Evolutionary conservation across 768 basidiomycete species (phyloP), one percentile per base, ranked within the genome.

Genomic region (Kwoniella newhampshirensis): DNA sequence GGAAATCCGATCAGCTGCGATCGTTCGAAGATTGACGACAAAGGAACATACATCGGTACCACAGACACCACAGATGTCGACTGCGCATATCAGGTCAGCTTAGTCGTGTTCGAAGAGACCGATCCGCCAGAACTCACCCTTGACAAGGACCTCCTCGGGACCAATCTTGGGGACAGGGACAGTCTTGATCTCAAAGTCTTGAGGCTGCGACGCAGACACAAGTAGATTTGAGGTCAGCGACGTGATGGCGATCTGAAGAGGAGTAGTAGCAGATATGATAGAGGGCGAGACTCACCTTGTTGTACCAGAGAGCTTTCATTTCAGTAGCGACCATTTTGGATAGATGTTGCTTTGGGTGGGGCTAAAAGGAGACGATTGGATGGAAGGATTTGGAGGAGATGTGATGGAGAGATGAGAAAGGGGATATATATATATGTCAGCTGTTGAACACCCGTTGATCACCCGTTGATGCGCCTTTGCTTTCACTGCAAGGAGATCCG

Each of bases 301-400:
- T 81, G 78, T 88, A 89, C 79, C 82, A 88, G 64, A 88, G 77
- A 17, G 87, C 87, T 76, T 83, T 82, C 87, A 89, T 89, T 50
- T 68, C 63, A 44, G 41, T 27, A 43, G 51, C 55, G 26, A 64
- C 56, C 68, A 69, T 69, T 39, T 59, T 66, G 52, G 20, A 23
- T 41, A 40, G 21, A 39, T 30, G 41, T 51, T 28, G 39, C 25
- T 42, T 47, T 54, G 51, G 40, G 21, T 43, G 25, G 37, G 48
- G 36, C 37, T 7, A 30, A 3, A 41, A 28, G 7, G 3, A 20
- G 35, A 23, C 13, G 41, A 32, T n/a, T 18, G 30, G n/a, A 28
- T 12, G 26, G 36, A 25, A n/a, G 41, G 3, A 27, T 8, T n/a
- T 41, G 9, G 11, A 15, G 11, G 51, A 21, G 45, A 30, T n/a